Evolutionary conservation across 2,329 filamentous ascomycete species (phyloP).

Genomic region (Teratosphaeria destructans): DNA sequence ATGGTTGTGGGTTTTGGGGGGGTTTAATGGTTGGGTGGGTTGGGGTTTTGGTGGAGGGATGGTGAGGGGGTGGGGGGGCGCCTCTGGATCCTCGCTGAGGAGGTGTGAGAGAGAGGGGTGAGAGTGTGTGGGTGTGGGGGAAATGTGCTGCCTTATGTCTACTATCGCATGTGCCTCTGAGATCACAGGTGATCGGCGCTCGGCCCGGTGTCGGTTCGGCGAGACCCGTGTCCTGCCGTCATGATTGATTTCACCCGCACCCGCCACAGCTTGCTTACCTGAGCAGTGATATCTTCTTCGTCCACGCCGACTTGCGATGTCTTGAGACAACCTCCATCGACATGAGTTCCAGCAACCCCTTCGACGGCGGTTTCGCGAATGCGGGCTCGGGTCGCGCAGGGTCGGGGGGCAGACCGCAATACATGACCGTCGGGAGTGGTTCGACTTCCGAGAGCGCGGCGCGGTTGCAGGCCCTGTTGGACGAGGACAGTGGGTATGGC

Average conservation of each 20-base stretch:
- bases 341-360: slow-evolving; percentile 26
- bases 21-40: not conserved
- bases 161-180: not conserved
- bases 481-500: slow-evolving; percentile 85
- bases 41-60: not conserved
- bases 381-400: slow-evolving; percentile 17
- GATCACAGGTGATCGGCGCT: not conserved
- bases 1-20: slow-evolving; percentile 29
- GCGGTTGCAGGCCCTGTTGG: slow-evolving; percentile 68
- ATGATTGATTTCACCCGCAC: not conserved
- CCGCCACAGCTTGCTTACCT: not conserved
- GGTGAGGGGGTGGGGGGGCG: too few relatives aligned
- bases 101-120: too few relatives aligned
- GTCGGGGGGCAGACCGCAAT: slow-evolving; percentile 44
- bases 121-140: not conserved
- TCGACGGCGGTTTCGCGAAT: slow-evolving; percentile 18
- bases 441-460: slow-evolving; percentile 72
- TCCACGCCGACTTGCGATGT: not conserved
- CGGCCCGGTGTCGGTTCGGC: not conserved
- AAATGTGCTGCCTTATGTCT: not conserved
- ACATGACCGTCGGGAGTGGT: slow-evolving; percentile 81
- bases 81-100: too few relatives aligned
- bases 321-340: slow-evolving; percentile 4
- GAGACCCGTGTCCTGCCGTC: not conserved
- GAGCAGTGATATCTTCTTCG: not conserved